Conservation (phyloP, 352 stramenopile genomes). For the Pseudoperonospora humuli region DNA sequence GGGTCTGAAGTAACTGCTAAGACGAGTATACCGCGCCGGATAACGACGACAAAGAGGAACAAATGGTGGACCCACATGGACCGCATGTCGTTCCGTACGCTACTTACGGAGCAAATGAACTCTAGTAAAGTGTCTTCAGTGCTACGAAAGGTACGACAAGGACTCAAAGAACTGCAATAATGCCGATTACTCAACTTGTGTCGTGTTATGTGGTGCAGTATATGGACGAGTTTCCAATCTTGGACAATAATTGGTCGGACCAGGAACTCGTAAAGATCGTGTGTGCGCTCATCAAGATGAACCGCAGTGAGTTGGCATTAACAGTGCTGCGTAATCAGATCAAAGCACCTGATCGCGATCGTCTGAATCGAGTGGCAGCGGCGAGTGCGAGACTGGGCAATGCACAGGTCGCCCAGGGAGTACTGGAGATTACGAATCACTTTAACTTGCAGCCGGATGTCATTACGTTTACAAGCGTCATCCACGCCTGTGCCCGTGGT, state of each 20-base stretch:
- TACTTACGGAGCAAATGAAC: slow-evolving; percentile 55
- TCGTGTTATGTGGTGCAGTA: slow-evolving; percentile 23
- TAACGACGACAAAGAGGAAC: slow-evolving; percentile 12
- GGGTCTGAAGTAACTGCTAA: too few species aligned
- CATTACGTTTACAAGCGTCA: slow-evolving; percentile 72
- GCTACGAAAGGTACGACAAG: slow-evolving; percentile 33
- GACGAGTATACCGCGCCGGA: slow-evolving; percentile 2
- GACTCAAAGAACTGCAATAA: background rate
- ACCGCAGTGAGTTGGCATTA: slow-evolving; percentile 46
- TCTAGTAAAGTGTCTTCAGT: slow-evolving; percentile 43
- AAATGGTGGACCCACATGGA: slow-evolving; percentile 54
- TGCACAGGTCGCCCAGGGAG: slow-evolving; percentile 48
- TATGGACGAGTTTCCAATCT: slow-evolving; percentile 61
- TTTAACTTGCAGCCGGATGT: slow-evolving; percentile 59
- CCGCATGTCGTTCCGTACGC: slow-evolving; percentile 43
- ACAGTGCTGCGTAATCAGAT: slow-evolving; percentile 60
- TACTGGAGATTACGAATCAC: slow-evolving; percentile 64
- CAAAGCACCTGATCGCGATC: slow-evolving; percentile 35
- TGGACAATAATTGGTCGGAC: slow-evolving; percentile 51
- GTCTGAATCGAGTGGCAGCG: slow-evolving; percentile 60
- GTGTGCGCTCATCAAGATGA: slow-evolving; percentile 65
- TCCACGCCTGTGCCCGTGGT: slow-evolving; percentile 68
- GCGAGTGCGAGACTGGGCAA: slow-evolving; percentile 63
- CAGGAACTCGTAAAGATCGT: slow-evolving; percentile 75
- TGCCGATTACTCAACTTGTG: slow-evolving; percentile 4